Conservation (phyloP, 306 rosid genomes). For the Lathyrus sativus region DNA sequence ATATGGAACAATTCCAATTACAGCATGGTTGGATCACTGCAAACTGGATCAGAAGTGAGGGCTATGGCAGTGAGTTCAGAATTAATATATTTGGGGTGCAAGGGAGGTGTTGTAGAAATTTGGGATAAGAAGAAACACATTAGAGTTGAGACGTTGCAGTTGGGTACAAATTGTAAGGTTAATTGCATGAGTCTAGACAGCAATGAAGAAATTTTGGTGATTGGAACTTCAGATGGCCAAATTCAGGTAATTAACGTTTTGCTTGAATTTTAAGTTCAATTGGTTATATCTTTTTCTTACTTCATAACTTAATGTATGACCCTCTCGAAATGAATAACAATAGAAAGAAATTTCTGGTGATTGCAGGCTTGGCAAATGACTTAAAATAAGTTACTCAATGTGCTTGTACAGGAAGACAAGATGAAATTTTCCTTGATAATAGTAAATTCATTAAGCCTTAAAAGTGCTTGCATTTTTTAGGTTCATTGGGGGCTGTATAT, state of each 20-base stretch:
- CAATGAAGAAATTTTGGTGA: constrained; percentile 70
- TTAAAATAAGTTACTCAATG: constrained; percentile 43
- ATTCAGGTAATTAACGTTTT: constrained; percentile 59
- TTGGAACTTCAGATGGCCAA: constrained; percentile 85
- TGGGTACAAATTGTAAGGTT: constrained; percentile 63
- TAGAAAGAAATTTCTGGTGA: constrained; percentile 23
- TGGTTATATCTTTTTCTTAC: neutral
- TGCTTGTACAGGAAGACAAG: constrained; percentile 34
- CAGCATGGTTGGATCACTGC: constrained; percentile 63
- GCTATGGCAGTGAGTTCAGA: constrained; percentile 76
- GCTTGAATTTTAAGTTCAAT: constrained; percentile 5
- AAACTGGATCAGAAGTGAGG: constrained; percentile 70
- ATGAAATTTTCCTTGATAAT: constrained; percentile 20
- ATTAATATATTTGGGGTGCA: constrained; percentile 82
- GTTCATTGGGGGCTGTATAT: constrained; percentile 38
- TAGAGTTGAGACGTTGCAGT: constrained; percentile 65
- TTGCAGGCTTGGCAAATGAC: constrained; percentile 83
- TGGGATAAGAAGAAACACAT: constrained; percentile 71
- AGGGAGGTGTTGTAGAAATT: constrained; percentile 78
- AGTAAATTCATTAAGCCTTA: constrained; percentile 35
- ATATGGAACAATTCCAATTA: constrained; percentile 69
- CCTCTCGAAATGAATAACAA: neutral
- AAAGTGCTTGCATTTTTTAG: neutral
- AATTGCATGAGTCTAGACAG: constrained; percentile 68
- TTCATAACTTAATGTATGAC: neutral